Base-by-base conservation (phyloP, 345 rosid species). In the Raphanus raphanistrum region DNA sequence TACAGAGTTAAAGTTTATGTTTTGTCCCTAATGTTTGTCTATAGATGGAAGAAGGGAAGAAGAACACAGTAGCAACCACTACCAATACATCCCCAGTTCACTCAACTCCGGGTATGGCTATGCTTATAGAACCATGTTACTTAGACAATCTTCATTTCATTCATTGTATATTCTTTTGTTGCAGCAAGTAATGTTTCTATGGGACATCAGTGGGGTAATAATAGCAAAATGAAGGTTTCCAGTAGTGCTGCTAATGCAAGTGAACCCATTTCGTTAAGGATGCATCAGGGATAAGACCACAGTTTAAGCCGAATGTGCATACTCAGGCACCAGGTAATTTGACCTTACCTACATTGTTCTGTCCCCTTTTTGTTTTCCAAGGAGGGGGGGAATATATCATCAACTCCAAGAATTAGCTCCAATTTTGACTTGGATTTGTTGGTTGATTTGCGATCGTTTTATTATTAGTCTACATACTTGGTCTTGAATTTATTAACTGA, bases 1-100 rank as follows among this genome's bases (percentile, higher is more conserved):
- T 21, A 21, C 21, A 21, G 21, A 21, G 21, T 21, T 21, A 21
- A 21, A 21, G 21, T 21, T 21, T 21, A 21, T 21, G 21, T 54
- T 21, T 21, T 21, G 8, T 13, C 25, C 0, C 16, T 45, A 21
- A 52, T 74, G 60, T 59, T 17, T 72, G 31, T 80, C 25, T 74
- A 69, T 65, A 92, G 99, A 91, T 91, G 89, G 96, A 91, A 80
- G 99, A 92, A 55, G 73, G 88, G 60, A 92, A 85, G 66, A 92
- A 87, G 82, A 79, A 85, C 16, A 61, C 80, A n/a, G 17, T 85
- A 13, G 86, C 87, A 75, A n/a, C n/a, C n/a, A n/a, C n/a, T n/a
- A n/a, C 86, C 4, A 79, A 84, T 87, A 55, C 88, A 59, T 62
- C 79, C 74, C 89, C 84, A 4, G 66, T 6, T 72, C 29, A 62